A percentile compares a stretch with the other conserved stretches of the same genome.
Conservation (phyloP, 1,284 basidiomycete genomes). For the Trichosporon sp. region DNA sequence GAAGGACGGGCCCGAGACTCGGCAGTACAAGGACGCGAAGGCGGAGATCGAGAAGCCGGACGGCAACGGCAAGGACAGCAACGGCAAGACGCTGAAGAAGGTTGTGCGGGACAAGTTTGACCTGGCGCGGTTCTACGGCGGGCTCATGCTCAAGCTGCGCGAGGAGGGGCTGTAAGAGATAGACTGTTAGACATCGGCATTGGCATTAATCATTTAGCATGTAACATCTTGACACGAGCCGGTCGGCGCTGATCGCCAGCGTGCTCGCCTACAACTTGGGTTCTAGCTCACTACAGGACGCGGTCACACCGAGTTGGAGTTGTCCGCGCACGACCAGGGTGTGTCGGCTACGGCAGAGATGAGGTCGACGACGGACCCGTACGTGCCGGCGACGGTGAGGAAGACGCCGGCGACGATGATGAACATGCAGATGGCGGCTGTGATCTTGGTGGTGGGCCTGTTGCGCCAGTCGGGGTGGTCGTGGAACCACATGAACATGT, state of each 20-base stretch:
- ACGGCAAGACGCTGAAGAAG: conserved; percentile 28
- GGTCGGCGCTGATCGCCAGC: too few species aligned
- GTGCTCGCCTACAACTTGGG: background rate
- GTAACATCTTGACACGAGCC: background rate
- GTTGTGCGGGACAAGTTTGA: conserved; percentile 48
- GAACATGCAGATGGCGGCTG: conserved; percentile 7
- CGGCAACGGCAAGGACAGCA: conserved; percentile 14
- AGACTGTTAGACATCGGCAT: background rate
- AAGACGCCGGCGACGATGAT: conserved; percentile 27
- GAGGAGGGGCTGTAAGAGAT: conserved; percentile 43
- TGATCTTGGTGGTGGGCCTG: background rate
- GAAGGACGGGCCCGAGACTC: conserved; percentile 27
- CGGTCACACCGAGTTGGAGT: conserved; percentile 2
- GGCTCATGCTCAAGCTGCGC: conserved; percentile 47
- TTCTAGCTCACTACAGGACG: background rate
- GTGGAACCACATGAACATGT: conserved; percentile 35
- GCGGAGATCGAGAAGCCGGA: conserved; percentile 33
- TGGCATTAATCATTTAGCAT: conserved; percentile 6
- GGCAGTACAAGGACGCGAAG: conserved; percentile 41
- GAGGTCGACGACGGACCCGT: conserved; percentile 32
- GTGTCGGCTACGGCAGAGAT: conserved; percentile 18
- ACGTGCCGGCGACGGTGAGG: conserved; percentile 32
- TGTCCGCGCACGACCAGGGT: conserved; percentile 36
- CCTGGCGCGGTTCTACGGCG: conserved; percentile 49
- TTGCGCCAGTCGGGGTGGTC: conserved; percentile 21